phyloP scores from a whole-genome alignment of 2,329 filamentous ascomycete species.

The Ceratocystis papillata region DNA sequence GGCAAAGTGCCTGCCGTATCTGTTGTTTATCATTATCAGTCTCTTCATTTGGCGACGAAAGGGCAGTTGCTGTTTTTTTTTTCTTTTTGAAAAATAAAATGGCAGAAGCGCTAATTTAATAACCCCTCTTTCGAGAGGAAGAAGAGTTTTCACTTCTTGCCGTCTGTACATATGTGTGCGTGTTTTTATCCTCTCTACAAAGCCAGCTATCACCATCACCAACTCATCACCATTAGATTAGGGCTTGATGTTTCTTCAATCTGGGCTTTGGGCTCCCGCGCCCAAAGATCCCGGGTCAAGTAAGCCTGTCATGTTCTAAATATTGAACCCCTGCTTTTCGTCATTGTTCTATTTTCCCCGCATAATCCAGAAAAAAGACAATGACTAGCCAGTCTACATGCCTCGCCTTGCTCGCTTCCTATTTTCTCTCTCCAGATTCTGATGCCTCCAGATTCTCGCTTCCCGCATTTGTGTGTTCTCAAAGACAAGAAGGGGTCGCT shows the following conservation, averaged over 20 bases:
- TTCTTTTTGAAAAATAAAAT: not conserved
- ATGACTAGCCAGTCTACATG: not conserved
- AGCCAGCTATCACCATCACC: not conserved
- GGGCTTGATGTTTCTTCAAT: not conserved
- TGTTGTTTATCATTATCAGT: too few relatives aligned
- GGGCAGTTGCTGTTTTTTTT: not conserved
- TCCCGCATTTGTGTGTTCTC: not conserved
- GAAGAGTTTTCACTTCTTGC: not conserved
- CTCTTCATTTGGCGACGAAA: too few relatives aligned
- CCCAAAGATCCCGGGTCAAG: not conserved
- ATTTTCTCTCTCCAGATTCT: not conserved
- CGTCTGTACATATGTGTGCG: not conserved
- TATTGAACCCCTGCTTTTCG: too few relatives aligned
- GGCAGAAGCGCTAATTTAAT: not conserved
- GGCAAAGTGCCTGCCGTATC: too few relatives aligned
- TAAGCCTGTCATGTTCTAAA: too few relatives aligned
- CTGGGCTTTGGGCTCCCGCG: not conserved
- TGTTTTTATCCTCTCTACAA: not conserved
- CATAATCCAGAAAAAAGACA: not conserved
- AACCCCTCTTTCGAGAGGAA: not conserved
- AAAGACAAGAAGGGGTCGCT: not conserved
- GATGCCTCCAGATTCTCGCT: conserved; percentile 8
- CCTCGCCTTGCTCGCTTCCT: not conserved
- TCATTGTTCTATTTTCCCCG: not conserved
- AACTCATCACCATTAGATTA: not conserved